phyloP scores from a whole-genome alignment of 192 early-diverging fungal species.

The Fimicolochytrium jonesii region DNA sequence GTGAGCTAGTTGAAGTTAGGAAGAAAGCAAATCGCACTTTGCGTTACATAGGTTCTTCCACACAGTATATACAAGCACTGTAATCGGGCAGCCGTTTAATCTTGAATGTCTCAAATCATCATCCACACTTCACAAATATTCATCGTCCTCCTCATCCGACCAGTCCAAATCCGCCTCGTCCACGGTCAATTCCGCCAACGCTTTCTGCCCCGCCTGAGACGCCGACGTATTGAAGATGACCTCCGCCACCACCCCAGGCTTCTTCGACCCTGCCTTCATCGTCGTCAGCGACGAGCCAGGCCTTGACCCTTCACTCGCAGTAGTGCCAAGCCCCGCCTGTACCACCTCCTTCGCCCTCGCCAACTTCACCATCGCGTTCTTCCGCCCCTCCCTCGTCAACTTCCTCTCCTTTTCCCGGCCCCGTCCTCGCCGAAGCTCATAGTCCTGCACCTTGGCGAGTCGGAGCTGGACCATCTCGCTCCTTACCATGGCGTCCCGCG shows the following conservation, averaged over 20 bases:
- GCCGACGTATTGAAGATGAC: not conserved
- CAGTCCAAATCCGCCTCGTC: slow-evolving; percentile 24
- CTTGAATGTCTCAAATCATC: no score
- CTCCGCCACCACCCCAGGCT: slow-evolving; percentile 5
- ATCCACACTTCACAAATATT: slow-evolving; percentile 24
- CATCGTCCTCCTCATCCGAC: slow-evolving; percentile 24
- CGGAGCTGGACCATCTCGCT: slow-evolving; percentile 38
- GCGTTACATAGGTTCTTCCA: no score
- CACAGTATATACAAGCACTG: no score
- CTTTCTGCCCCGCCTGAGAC: not conserved
- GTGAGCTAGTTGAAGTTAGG: no score
- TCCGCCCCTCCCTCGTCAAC: not conserved
- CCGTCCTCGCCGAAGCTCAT: slow-evolving; percentile 17
- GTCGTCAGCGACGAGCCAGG: no score
- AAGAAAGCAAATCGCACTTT: no score
- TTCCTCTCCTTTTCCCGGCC: not conserved
- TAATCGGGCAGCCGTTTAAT: no score
- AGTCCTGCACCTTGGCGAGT: slow-evolving; percentile 22
- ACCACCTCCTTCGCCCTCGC: not conserved
- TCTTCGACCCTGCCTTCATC: not conserved
- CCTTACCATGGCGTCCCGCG: slow-evolving; percentile 31
- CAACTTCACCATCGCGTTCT: slow-evolving; percentile 6
- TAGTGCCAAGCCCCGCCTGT: no score
- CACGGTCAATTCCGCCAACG: slow-evolving; percentile 14
- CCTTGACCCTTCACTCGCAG: no score